Evolutionary conservation across 768 basidiomycete genomes (phyloP).

Genomic region (Pulveroboletus frians): DNA sequence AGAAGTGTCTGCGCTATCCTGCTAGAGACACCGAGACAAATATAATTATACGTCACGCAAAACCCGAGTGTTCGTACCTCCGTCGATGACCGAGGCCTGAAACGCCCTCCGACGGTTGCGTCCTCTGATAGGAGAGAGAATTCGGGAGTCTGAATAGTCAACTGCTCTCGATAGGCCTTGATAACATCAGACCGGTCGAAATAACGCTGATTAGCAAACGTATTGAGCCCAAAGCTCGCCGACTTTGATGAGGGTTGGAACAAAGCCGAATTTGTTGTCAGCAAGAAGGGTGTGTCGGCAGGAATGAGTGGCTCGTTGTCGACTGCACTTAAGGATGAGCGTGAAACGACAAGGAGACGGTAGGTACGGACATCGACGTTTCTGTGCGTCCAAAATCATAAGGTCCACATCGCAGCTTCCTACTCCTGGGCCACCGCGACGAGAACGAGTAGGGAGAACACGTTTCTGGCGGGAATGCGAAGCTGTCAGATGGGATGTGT

Average conservation of each 20-base stretch:
- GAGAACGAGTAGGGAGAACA: conserved; percentile 74
- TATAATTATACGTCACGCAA: conserved; percentile 5
- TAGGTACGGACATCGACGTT: conserved; percentile 60
- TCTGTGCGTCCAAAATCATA: conserved; percentile 78
- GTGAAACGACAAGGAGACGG: conserved; percentile 6
- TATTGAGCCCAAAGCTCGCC: conserved; percentile 45
- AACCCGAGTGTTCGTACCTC: conserved; percentile 49
- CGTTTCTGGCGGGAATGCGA: conserved; percentile 59
- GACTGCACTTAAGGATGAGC: conserved; percentile 37
- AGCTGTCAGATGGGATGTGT: conserved; percentile 31
- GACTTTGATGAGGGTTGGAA: conserved; percentile 38
- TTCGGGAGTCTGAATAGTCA: conserved; percentile 74
- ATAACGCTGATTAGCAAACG: conserved; percentile 61
- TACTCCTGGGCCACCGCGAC: conserved; percentile 76
- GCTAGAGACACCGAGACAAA: conserved; percentile 11
- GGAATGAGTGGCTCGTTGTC: conserved; percentile 73
- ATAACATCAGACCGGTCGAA: conserved; percentile 77
- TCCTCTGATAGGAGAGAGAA: conserved; percentile 45
- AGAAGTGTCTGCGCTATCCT: conserved; percentile 63
- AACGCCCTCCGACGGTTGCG: conserved; percentile 58
- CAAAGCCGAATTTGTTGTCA: conserved; percentile 66
- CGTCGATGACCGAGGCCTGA: conserved; percentile 63
- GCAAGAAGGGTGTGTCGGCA: conserved; percentile 54
- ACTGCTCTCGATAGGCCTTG: conserved; percentile 62
- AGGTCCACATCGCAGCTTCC: conserved; percentile 75